Percentiles rank a stretch among this genome's conserved stretches.
These are phyloP conservation scores for Asterophora lycoperdoides DNA, from an alignment of 768 basidiomycete species.

Conservation along the genomic window DNA sequence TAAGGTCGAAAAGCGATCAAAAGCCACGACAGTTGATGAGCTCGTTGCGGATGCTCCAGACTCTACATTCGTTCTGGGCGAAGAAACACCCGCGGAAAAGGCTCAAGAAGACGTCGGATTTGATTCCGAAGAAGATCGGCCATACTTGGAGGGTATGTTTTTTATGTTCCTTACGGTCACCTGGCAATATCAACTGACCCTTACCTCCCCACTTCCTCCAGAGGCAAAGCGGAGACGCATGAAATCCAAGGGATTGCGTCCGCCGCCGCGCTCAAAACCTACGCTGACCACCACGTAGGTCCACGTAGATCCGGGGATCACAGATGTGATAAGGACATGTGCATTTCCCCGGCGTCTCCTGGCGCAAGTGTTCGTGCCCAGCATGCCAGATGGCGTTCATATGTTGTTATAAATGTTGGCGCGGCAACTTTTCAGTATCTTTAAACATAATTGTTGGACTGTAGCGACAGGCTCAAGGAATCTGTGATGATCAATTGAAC, in stretches of 20 bases:
- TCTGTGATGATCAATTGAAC: not conserved
- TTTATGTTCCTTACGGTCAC: conserved; percentile 8
- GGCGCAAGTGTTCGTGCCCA: not conserved
- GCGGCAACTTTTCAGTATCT: not conserved
- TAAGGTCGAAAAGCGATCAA: conserved; percentile 81
- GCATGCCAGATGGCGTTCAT: conserved; percentile 4
- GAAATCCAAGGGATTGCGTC: conserved; percentile 71
- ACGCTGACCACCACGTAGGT: conserved; percentile 6
- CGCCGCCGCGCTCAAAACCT: conserved; percentile 47
- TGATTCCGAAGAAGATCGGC: conserved; percentile 71
- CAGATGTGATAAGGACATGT: conserved; percentile 11
- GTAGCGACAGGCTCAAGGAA: not conserved
- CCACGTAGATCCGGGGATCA: conserved; percentile 14
- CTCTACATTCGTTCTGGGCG: conserved; percentile 19
- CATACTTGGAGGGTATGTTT: conserved; percentile 73
- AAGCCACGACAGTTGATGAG: conserved; percentile 33
- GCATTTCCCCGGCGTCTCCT: too few relatives aligned
- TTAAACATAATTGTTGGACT: too few relatives aligned
- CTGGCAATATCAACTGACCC: conserved; percentile 13
- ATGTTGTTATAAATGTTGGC: not conserved
- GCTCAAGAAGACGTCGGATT: conserved; percentile 52
- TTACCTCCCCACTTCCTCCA: conserved; percentile 23
- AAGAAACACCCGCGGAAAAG: conserved; percentile 25
- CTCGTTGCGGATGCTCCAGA: conserved; percentile 17
- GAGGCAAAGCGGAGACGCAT: conserved; percentile 72